Percentiles rank a stretch among this genome's conserved stretches.
phyloP scores from a whole-genome alignment of 495 filamentous ascomycete species.

The Hyaloscypha variabilis region DNA sequence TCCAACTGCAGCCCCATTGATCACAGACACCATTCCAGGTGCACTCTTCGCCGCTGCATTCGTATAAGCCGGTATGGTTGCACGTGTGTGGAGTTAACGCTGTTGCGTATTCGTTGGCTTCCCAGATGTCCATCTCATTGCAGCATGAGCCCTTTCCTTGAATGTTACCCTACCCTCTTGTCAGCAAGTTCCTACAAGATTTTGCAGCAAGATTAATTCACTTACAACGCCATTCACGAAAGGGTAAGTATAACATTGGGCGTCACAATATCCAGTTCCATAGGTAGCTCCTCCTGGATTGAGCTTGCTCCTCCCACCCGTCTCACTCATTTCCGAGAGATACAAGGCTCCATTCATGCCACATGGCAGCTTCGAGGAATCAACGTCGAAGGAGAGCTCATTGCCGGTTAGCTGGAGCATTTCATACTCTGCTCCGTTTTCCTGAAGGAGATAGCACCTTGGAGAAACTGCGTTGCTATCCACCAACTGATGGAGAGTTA shows the following conservation, averaged over 20 bases:
- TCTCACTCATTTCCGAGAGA: conserved; percentile 62
- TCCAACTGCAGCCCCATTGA: conserved; percentile 75
- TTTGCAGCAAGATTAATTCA: too few species aligned
- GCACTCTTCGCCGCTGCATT: conserved; percentile 55
- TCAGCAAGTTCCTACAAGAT: too few species aligned
- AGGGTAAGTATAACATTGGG: too few species aligned
- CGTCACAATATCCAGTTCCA: conserved; percentile 75
- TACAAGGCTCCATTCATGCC: conserved; percentile 76
- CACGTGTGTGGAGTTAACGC: conserved; percentile 61
- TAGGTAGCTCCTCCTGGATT: conserved; percentile 71
- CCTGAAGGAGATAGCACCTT: conserved; percentile 60
- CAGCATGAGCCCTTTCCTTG: conserved; percentile 73
- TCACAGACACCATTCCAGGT: conserved; percentile 63
- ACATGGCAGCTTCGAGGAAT: conserved; percentile 66
- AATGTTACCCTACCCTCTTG: too few species aligned
- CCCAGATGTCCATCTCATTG: conserved; percentile 73
- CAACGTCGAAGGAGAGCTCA: conserved; percentile 72
- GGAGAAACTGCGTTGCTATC: conserved; percentile 41
- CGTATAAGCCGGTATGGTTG: conserved; percentile 31
- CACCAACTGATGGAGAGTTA: conserved; percentile 51
- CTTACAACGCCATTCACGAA: too few species aligned
- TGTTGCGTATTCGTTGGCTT: conserved; percentile 63
- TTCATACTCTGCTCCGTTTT: conserved; percentile 56
- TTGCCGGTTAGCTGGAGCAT: conserved; percentile 58
- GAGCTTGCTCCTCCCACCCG: conserved; percentile 57